Percentiles rank a stretch among this genome's conserved stretches.
Conservation (phyloP, 495 filamentous ascomycete species). For the Lepraria neglecta region DNA sequence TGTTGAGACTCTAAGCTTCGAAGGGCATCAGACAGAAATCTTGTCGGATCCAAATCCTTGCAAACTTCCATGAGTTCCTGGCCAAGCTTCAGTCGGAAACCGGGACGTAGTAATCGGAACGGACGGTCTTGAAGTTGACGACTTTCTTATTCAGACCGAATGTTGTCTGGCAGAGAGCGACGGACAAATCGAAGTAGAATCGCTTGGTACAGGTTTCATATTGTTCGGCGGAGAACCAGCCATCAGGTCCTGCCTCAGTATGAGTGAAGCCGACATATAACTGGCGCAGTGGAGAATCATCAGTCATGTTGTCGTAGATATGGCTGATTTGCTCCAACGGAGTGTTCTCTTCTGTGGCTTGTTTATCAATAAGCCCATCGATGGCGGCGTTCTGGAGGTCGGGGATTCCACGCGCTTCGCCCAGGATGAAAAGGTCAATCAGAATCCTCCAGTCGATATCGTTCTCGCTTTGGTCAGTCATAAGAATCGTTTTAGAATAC, state of each 20-base stretch:
- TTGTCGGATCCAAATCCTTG: too few species aligned
- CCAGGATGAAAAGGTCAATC: background rate
- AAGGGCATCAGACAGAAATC: too few species aligned
- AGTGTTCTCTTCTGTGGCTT: background rate
- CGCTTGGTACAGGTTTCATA: too few species aligned
- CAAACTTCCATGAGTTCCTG: too few species aligned
- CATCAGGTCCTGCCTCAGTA: too few species aligned
- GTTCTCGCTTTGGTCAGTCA: background rate
- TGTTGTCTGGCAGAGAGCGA: too few species aligned
- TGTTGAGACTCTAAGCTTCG: too few species aligned
- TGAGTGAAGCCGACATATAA: background rate
- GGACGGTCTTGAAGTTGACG: background rate
- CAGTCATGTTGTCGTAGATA: background rate
- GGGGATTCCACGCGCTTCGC: background rate
- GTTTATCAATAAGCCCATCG: background rate
- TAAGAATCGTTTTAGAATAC: conserved; percentile 1
- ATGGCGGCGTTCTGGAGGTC: background rate
- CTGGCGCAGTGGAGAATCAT: background rate
- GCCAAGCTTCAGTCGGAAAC: too few species aligned
- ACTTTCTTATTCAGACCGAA: too few species aligned
- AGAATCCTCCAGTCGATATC: background rate
- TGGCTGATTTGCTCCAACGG: background rate
- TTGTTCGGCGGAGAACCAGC: too few species aligned
- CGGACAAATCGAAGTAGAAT: too few species aligned
- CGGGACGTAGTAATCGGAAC: too few species aligned